Evolutionary conservation across 2,329 filamentous ascomycete species (phyloP).

Genomic region (Juglanconis sp.): DNA sequence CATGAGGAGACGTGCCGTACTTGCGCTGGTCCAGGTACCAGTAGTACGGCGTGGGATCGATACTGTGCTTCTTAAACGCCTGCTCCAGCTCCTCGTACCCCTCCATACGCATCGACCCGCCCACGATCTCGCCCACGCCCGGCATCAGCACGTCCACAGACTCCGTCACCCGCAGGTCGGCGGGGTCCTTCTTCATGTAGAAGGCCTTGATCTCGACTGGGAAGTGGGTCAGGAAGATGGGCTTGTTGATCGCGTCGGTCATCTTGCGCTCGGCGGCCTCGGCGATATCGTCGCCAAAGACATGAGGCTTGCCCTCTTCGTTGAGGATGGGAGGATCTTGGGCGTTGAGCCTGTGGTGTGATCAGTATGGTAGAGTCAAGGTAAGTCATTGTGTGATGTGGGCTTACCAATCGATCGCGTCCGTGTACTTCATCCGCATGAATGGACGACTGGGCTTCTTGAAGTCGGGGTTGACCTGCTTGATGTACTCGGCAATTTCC

Average conservation of each 20-base stretch:
- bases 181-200: conserved; percentile 90
- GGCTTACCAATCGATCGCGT: conserved; percentile 19
- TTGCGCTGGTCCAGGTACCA: conserved; percentile 99
- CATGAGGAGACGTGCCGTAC: conserved; percentile 91
- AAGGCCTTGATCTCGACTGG: conserved; percentile 97
- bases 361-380: not conserved
- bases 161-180: conserved; percentile 83
- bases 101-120: conserved; percentile 94
- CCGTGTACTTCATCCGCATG: conserved; percentile 85
- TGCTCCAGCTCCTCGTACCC: conserved; percentile 84
- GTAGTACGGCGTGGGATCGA: conserved; percentile 84
- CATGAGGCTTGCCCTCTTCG: conserved; percentile 85
- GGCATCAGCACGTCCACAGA: conserved; percentile 85
- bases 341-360: conserved; percentile 74
- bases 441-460: conserved; percentile 79
- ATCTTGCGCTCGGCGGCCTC: conserved; percentile 95
- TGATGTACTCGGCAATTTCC: conserved; percentile 67
- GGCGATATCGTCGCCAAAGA: conserved; percentile 95
- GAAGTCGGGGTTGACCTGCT: conserved; percentile 90
- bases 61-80: conserved; percentile 83
- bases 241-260: conserved; percentile 94
- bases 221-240: conserved; percentile 97
- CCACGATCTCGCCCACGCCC: conserved; percentile 94
- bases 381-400: not conserved
- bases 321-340: conserved; percentile 79